These are phyloP conservation scores for Parmelia sp. DNA, from an alignment of 495 filamentous ascomycete species.

Conservation along the genomic window DNA sequence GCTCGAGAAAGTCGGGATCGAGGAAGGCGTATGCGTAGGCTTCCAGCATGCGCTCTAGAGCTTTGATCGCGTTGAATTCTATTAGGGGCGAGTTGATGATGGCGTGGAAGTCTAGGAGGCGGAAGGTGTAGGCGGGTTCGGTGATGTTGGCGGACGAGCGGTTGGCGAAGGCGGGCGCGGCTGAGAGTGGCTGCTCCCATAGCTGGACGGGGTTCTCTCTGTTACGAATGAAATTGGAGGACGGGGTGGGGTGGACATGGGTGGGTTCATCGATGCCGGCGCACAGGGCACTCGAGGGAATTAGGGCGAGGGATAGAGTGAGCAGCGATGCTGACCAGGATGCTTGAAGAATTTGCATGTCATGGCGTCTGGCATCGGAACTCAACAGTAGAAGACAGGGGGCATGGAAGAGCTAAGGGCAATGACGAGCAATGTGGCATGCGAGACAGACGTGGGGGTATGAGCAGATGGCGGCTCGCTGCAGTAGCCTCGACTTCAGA, in stretches of 20 bases:
- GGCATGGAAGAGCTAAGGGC: not conserved
- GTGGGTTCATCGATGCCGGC: not conserved
- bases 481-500: not conserved
- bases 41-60: not conserved
- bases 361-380: not conserved
- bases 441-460: not conserved
- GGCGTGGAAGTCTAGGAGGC: not conserved
- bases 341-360: not conserved
- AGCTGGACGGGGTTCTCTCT: not conserved
- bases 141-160: too few species aligned
- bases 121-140: not conserved
- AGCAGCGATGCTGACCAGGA: not conserved
- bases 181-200: not conserved
- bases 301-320: not conserved
- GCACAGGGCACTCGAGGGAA: not conserved
- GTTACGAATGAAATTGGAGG: not conserved
- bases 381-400: not conserved
- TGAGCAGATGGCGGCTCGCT: not conserved
- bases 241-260: not conserved
- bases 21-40: not conserved
- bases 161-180: too few species aligned
- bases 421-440: not conserved
- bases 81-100: not conserved
- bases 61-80: rapidly evolving
- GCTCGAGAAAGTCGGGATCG: not conserved